phyloP scores from a whole-genome alignment of 1,284 basidiomycete species.

The Pyrrhoderma lamaoense region DNA sequence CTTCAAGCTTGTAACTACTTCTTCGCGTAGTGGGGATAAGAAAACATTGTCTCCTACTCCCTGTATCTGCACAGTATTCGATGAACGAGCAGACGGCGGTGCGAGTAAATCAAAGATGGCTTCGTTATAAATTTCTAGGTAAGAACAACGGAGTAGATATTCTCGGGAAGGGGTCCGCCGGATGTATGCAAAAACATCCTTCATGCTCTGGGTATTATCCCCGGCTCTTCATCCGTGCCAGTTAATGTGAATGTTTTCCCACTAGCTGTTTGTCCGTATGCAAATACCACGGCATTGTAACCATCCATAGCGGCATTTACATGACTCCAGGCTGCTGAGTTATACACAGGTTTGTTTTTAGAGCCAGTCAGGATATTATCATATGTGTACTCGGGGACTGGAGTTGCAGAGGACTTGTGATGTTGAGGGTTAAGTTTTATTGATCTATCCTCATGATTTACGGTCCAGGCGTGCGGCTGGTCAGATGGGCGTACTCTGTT shows the following conservation, averaged over 20 bases:
- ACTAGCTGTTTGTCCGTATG: constrained; percentile 85
- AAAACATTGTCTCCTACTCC: constrained; percentile 51
- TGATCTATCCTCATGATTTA: constrained; percentile 30
- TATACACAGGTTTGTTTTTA: constrained; percentile 82
- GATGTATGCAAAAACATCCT: constrained; percentile 75
- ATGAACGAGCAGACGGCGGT: constrained; percentile 47
- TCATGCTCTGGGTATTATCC: constrained; percentile 91
- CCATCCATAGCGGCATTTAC: constrained; percentile 94
- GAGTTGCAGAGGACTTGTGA: constrained; percentile 38
- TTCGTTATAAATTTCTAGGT: constrained; percentile 97
- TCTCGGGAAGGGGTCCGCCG: constrained; percentile 70
- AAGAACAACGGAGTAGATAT: constrained; percentile 89
- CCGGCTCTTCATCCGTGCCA: constrained; percentile 79
- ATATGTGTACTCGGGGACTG: constrained; percentile 51
- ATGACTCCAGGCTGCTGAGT: constrained; percentile 76
- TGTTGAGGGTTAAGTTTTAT: constrained; percentile 55
- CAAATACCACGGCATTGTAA: constrained; percentile 92
- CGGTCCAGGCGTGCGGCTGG: constrained; percentile 49
- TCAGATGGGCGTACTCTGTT: constrained; percentile 63
- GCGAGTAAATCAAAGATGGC: constrained; percentile 82
- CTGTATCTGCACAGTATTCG: constrained; percentile 64
- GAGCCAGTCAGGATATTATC: constrained; percentile 77
- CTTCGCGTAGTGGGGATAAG: constrained; percentile 75
- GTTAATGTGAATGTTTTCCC: constrained; percentile 92
- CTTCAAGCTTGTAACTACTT: constrained; percentile 86